Conservation (phyloP, 257 asterid species). For the Solanum piurae region DNA sequence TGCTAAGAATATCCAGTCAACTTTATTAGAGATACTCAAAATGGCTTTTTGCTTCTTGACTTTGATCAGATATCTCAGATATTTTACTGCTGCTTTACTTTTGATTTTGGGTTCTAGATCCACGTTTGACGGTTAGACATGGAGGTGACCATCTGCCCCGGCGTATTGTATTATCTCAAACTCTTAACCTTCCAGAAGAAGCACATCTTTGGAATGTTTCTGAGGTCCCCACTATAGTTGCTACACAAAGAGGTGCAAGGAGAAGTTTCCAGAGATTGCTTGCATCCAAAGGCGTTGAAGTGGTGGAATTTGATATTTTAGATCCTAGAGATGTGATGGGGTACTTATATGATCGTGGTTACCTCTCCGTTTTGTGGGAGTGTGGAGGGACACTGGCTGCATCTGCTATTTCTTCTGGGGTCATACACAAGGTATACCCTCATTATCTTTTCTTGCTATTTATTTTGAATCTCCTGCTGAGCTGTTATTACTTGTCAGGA, state of each 20-base stretch:
- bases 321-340: constrained; percentile 81
- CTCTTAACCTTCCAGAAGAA: constrained; percentile 89
- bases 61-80: background rate
- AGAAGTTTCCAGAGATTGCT: constrained; percentile 79
- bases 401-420: constrained; percentile 84
- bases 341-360: constrained; percentile 83
- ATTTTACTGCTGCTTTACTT: background rate
- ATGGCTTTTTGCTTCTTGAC: background rate
- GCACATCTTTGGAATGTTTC: constrained; percentile 84
- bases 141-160: constrained; percentile 96
- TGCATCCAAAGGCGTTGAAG: constrained; percentile 94
- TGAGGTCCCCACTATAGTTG: constrained; percentile 81
- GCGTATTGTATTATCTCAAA: constrained; percentile 77
- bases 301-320: constrained; percentile 82
- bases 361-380: constrained; percentile 93
- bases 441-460: background rate
- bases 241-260: constrained; percentile 92
- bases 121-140: constrained; percentile 88
- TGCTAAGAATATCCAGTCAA: constrained; percentile 11
- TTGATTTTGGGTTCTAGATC: constrained; percentile 46
- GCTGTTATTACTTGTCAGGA: background rate
- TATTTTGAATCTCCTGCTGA: background rate
- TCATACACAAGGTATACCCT: constrained; percentile 70
- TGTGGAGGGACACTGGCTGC: constrained; percentile 97
- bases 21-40: background rate